These are phyloP conservation scores for Collariella sp. DNA, from an alignment of 495 filamentous ascomycete species.

Conservation along the genomic window DNA sequence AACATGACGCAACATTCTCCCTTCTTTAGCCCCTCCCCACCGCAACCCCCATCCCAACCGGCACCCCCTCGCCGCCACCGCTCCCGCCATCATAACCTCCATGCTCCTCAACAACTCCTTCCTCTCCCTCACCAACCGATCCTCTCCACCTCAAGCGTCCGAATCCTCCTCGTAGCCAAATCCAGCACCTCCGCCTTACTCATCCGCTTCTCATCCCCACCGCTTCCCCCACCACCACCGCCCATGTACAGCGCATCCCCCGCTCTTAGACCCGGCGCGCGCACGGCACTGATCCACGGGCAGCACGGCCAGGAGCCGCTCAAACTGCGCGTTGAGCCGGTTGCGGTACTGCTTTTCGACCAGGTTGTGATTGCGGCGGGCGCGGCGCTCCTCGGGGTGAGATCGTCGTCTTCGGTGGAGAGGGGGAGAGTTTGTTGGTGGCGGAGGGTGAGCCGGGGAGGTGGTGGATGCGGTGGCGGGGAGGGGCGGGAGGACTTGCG, in stretches of 20 bases:
- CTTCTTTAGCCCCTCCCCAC: not conserved
- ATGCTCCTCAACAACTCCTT: constrained; percentile 14
- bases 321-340: constrained; percentile 24
- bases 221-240: not conserved
- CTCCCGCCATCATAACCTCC: constrained; percentile 6
- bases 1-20: no score
- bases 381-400: constrained; percentile 20
- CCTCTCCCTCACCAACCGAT: constrained; percentile 10
- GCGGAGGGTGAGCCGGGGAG: not conserved
- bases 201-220: constrained; percentile 14
- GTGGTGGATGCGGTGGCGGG: not conserved
- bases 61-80: not conserved
- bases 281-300: constrained; percentile 8
- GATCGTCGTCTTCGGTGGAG: not conserved
- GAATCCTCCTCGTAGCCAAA: constrained; percentile 18
- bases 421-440: not conserved
- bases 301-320: constrained; percentile 20
- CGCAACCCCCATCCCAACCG: not conserved
- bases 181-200: constrained; percentile 29
- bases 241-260: not conserved
- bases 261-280: not conserved
- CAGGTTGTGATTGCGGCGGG: constrained; percentile 23
- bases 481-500: constrained; percentile 1
- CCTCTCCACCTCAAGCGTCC: constrained; percentile 15
- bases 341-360: constrained; percentile 29